phyloP scores from a whole-genome alignment of 192 early-diverging fungal species.

The Kappamyces sp. region DNA sequence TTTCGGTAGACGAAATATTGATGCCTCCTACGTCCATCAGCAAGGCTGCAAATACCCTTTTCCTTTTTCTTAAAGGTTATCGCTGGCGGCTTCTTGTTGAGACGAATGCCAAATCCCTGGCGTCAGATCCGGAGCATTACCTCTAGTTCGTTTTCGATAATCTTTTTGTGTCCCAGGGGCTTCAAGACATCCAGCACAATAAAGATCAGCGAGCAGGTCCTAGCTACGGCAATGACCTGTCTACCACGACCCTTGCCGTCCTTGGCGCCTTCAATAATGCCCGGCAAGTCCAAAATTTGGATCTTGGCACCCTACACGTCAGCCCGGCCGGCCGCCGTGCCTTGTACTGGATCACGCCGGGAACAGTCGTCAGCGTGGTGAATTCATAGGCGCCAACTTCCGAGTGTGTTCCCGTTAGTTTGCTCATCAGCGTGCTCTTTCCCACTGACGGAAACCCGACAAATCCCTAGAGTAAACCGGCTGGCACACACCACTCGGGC shows the following conservation, averaged over 20 bases:
- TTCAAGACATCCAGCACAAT: conserved; percentile 96
- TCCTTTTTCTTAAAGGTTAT: conserved; percentile 97
- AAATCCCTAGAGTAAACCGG: conserved; percentile 71
- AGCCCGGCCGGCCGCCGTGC: conserved; percentile 30
- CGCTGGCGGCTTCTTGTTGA: conserved; percentile 95
- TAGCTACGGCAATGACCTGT: conserved; percentile 94
- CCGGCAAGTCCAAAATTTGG: conserved; percentile 37
- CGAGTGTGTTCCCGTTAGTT: conserved; percentile 91
- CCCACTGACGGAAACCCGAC: conserved; percentile 63
- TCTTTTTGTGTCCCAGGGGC: conserved; percentile 85
- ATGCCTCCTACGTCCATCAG: conserved; percentile 13
- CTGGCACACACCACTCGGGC: conserved; percentile 85
- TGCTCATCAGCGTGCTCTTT: conserved; percentile 96
- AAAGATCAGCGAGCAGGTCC: conserved; percentile 95
- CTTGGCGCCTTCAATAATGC: conserved; percentile 97
- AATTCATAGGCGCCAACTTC: conserved; percentile 97
- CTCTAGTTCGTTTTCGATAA: conserved; percentile 96
- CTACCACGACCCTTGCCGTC: conserved; percentile 99
- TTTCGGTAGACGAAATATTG: conserved; percentile 72
- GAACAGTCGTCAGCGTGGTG: conserved; percentile 97
- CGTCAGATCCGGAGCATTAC: too few relatives aligned
- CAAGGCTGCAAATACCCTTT: conserved; percentile 79
- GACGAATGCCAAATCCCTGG: conserved; percentile 83
- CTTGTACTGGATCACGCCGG: conserved; percentile 93
- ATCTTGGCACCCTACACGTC: too few relatives aligned